Evolutionary conservation across 768 basidiomycete genomes (phyloP).

Genomic region (Hericium coralloides): DNA sequence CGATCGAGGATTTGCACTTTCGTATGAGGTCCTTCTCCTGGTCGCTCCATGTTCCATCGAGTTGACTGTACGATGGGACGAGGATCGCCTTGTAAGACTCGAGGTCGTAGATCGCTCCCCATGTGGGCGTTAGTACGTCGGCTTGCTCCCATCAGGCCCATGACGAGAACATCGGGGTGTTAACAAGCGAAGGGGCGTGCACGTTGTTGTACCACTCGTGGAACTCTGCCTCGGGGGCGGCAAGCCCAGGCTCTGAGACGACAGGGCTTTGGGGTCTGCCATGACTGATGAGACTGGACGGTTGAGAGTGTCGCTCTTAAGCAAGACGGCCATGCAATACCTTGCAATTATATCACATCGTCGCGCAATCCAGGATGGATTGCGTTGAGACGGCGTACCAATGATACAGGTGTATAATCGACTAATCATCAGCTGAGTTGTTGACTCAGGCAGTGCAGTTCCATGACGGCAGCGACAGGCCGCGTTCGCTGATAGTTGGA

Average conservation of each 20-base stretch:
- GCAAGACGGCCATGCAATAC: no score
- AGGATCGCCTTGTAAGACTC: conserved; percentile 21
- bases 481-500: no score
- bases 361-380: no score
- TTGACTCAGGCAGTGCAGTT: no score
- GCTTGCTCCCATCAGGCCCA: conserved; percentile 26
- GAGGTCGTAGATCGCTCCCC: conserved; percentile 31
- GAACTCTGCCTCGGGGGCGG: conserved; percentile 30
- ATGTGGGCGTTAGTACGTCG: conserved; percentile 26
- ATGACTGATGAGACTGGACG: background rate
- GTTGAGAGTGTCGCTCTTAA: background rate
- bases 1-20: conserved; percentile 27
- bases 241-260: conserved; percentile 17
- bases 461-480: no score
- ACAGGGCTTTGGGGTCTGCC: background rate
- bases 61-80: conserved; percentile 24
- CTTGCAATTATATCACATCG: background rate
- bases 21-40: conserved; percentile 24
- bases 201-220: conserved; percentile 50
- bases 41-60: conserved; percentile 28
- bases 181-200: conserved; percentile 37
- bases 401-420: no score
- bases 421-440: no score
- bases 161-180: conserved; percentile 25
- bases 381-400: no score